Evolutionary conservation across 805 yeast genomes (phyloP).

Genomic region (Candida xyloterini): DNA sequence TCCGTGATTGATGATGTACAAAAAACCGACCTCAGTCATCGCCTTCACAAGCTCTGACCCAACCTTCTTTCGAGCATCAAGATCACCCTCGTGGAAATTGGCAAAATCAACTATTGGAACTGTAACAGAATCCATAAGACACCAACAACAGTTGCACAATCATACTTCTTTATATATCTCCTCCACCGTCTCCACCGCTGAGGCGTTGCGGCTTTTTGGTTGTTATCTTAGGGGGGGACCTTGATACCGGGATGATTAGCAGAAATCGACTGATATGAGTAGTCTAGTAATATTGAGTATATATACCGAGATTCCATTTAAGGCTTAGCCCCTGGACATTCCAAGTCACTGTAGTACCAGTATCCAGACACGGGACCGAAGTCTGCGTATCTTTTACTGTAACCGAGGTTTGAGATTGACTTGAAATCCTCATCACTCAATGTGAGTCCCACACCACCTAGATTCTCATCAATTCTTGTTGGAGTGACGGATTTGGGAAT

Average conservation of each 20-base stretch:
- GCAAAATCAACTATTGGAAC: slow-evolving; percentile 32
- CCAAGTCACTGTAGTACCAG: slow-evolving; percentile 32
- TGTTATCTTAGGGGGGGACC: no score
- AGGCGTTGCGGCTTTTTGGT: slow-evolving; percentile 4
- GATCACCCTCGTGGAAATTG: slow-evolving; percentile 25
- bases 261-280: background rate
- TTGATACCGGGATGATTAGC: no score
- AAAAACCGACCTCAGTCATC: slow-evolving; percentile 25
- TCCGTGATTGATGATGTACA: slow-evolving; percentile 23
- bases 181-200: slow-evolving; percentile 12
- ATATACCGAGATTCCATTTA: background rate
- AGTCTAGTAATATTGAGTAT: background rate
- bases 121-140: background rate
- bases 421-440: slow-evolving; percentile 37
- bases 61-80: slow-evolving; percentile 21
- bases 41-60: slow-evolving; percentile 28
- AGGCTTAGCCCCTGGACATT: slow-evolving; percentile 33
- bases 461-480: slow-evolving; percentile 38
- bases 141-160: background rate
- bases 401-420: slow-evolving; percentile 28
- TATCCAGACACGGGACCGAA: slow-evolving; percentile 34
- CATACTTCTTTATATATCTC: background rate
- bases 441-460: slow-evolving; percentile 27
- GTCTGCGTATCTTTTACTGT: slow-evolving; percentile 31
- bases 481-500: slow-evolving; percentile 46